Percentiles rank a stretch among this genome's conserved stretches.
These are phyloP conservation scores for Scytalidium lignicola DNA, from an alignment of 2,329 filamentous ascomycete genomes.

Conservation along the genomic window DNA sequence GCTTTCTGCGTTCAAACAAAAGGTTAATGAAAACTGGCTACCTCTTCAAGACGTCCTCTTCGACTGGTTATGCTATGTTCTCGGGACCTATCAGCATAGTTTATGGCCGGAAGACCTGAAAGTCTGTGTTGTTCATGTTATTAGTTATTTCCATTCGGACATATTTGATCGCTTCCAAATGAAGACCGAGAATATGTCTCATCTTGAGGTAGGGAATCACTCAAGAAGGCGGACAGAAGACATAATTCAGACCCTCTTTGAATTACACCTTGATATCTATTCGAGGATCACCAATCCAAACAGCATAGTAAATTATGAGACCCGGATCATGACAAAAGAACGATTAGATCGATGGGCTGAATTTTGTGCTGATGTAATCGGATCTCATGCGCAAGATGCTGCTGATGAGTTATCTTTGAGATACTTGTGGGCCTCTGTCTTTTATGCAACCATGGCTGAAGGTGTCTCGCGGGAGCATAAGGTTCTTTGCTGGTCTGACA, in stretches of 20 bases:
- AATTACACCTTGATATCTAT: conserved; percentile 63
- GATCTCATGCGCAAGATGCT: conserved; percentile 15
- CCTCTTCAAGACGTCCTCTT: conserved; percentile 53
- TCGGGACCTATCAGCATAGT: conserved; percentile 44
- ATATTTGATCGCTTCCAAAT: conserved; percentile 43
- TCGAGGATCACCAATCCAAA: conserved; percentile 56
- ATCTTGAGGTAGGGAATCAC: conserved; percentile 5
- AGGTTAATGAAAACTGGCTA: conserved; percentile 44
- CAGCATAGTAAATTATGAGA: conserved; percentile 47
- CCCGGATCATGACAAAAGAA: conserved; percentile 49
- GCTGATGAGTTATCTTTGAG: conserved; percentile 44
- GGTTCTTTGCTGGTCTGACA: conserved; percentile 56
- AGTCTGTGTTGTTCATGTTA: conserved; percentile 48
- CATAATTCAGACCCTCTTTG: conserved; percentile 56
- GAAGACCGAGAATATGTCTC: conserved; percentile 31
- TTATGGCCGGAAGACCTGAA: conserved; percentile 58
- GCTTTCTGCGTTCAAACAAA: conserved; percentile 45
- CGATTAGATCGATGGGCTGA: conserved; percentile 56
- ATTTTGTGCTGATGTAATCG: conserved; percentile 49
- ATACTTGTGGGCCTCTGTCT: conserved; percentile 62
- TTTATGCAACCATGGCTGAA: conserved; percentile 52
- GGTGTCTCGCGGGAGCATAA: conserved; percentile 54
- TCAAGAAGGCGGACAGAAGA: conserved; percentile 36
- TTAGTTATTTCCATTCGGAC: conserved; percentile 41
- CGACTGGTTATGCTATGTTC: conserved; percentile 50